phyloP scores from a whole-genome alignment of 768 basidiomycete species.

The Serpula lacrymans region DNA sequence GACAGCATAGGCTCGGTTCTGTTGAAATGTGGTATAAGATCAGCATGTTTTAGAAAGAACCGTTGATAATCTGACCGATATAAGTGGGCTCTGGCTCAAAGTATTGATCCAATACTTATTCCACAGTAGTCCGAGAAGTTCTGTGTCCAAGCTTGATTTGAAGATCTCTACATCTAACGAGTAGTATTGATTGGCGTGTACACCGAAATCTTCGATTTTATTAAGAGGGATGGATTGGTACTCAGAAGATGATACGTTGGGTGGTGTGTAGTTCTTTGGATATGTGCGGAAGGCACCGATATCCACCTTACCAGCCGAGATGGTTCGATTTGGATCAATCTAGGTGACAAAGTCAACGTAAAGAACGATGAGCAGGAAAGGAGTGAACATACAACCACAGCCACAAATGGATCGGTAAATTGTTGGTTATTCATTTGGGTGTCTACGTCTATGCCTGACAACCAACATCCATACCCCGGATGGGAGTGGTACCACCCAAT shows the following conservation, averaged over 20 bases:
- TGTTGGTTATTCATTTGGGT: conserved; percentile 96
- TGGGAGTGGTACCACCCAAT: conserved; percentile 99
- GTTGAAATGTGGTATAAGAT: not conserved
- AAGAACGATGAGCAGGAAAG: conserved; percentile 1
- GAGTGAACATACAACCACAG: conserved; percentile 74
- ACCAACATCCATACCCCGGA: conserved; percentile 99
- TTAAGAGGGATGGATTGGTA: conserved; percentile 95
- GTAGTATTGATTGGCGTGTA: conserved; percentile 96
- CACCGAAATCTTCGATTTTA: conserved; percentile 99
- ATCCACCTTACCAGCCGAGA: conserved; percentile 97
- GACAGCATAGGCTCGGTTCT: conserved; percentile 95
- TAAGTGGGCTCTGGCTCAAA: conserved; percentile 86
- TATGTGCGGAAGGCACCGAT: conserved; percentile 99
- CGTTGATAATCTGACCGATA: conserved; percentile 59
- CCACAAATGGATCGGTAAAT: conserved; percentile 94
- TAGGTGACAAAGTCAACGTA: conserved; percentile 22
- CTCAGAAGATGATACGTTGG: conserved; percentile 64
- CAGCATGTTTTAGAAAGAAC: not conserved
- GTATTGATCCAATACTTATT: conserved; percentile 99
- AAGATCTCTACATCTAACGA: conserved; percentile 92
- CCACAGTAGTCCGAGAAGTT: conserved; percentile 89
- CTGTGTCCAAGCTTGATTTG: conserved; percentile 85
- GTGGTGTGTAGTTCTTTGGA: conserved; percentile 91
- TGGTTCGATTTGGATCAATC: conserved; percentile 98
- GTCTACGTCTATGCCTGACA: conserved; percentile 97